A percentile compares a stretch with the other conserved stretches of the same genome.
These are phyloP conservation scores for Berberis thunbergii DNA, from an alignment of 164 flowering plant species.

Conservation along the genomic window DNA sequence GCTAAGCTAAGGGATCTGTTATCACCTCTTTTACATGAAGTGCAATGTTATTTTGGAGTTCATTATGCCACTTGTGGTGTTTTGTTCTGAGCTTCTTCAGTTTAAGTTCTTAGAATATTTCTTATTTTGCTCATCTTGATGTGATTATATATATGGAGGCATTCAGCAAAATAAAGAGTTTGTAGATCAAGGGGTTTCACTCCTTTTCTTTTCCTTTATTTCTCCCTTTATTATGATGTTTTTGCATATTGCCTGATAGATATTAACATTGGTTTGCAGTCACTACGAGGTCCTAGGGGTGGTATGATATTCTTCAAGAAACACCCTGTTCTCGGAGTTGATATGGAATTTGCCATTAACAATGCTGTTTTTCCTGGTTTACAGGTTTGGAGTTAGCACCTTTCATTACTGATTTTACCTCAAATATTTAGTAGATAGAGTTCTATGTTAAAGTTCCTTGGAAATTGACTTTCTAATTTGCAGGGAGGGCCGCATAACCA, in stretches of 20 bases:
- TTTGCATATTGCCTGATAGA: neutral
- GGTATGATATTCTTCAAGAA: constrained; percentile 51
- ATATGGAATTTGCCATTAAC: constrained; percentile 76
- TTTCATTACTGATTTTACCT: neutral
- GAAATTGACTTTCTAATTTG: neutral
- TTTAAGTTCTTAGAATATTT: no score
- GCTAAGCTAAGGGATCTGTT: no score
- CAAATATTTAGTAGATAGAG: neutral
- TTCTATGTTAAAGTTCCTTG: neutral
- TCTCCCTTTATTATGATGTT: neutral
- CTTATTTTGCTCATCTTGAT: no score
- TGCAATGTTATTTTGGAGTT: no score
- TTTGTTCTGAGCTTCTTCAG: no score
- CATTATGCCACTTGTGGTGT: no score
- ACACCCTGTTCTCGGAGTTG: constrained; percentile 76
- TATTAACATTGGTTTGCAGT: constrained; percentile 5
- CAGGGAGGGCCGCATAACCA: constrained; percentile 99
- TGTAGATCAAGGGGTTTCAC: no score
- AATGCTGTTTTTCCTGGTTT: constrained; percentile 93
- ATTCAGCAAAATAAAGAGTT: no score
- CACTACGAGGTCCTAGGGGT: constrained; percentile 16
- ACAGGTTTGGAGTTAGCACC: constrained; percentile 39
- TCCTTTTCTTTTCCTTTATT: neutral
- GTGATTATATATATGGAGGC: no score
- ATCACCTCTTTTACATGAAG: no score